A percentile compares a stretch with the other conserved stretches of the same genome.
Conservation (phyloP, 768 basidiomycete genomes). For the Artomyces pyxidatus region DNA sequence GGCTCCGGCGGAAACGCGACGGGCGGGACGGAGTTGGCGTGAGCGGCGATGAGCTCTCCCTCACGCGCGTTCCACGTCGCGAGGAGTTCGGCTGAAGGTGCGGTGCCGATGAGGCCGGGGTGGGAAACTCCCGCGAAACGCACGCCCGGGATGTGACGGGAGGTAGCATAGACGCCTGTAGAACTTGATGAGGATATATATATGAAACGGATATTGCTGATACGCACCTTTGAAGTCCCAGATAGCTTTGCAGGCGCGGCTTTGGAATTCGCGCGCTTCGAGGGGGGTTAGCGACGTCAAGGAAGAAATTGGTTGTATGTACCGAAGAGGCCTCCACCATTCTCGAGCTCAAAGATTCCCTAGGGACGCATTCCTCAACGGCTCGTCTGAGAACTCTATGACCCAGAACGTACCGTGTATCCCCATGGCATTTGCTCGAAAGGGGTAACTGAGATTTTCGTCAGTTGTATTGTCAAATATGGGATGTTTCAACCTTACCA, state of each 20-base stretch:
- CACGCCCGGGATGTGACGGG: slow-evolving; percentile 72
- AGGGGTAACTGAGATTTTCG: slow-evolving; percentile 37
- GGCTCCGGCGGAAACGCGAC: slow-evolving; percentile 59
- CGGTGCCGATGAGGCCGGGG: slow-evolving; percentile 70
- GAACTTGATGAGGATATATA: background rate
- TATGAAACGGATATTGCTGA: background rate
- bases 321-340: slow-evolving; percentile 70
- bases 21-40: slow-evolving; percentile 45
- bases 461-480: background rate
- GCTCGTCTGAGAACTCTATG: background rate
- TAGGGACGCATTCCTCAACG: slow-evolving; percentile 17
- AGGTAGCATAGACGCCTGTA: slow-evolving; percentile 60
- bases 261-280: slow-evolving; percentile 61
- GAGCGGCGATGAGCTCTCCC: slow-evolving; percentile 47
- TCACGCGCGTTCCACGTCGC: slow-evolving; percentile 73
- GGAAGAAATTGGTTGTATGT: slow-evolving; percentile 1
- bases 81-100: slow-evolving; percentile 65
- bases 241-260: slow-evolving; percentile 67
- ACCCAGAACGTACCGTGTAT: slow-evolving; percentile 42
- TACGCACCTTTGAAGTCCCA: slow-evolving; percentile 65
- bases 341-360: slow-evolving; percentile 69
- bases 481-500: slow-evolving; percentile 31
- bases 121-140: slow-evolving; percentile 73
- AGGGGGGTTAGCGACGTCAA: background rate
- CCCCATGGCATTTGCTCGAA: slow-evolving; percentile 80